phyloP scores from a whole-genome alignment of 768 basidiomycete species.

The Russula abietina region DNA sequence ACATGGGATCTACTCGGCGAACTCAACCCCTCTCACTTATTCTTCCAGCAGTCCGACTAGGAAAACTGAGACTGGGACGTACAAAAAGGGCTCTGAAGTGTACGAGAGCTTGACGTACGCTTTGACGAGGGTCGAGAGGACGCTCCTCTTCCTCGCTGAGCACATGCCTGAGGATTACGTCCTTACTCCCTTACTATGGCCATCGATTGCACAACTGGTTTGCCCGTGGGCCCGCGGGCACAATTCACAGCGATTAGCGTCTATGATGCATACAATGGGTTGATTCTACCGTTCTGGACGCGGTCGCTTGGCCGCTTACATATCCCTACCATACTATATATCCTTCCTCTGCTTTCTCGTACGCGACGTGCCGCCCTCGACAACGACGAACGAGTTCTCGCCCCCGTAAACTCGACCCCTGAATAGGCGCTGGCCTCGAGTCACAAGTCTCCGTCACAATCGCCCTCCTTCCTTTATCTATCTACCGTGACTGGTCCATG shows the following conservation, averaged over 20 bases:
- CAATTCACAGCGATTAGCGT: neutral
- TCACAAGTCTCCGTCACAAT: no score
- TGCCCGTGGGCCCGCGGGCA: constrained; percentile 1
- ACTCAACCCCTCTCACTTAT: constrained; percentile 3
- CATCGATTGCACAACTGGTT: neutral
- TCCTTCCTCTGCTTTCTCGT: no score
- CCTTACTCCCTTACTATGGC: constrained; percentile 1
- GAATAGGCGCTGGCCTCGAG: no score
- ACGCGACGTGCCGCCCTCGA: no score
- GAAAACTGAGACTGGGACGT: constrained; percentile 4
- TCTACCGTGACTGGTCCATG: no score
- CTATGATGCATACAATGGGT: constrained; percentile 2
- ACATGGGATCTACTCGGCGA: constrained; percentile 11
- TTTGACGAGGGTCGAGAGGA: constrained; percentile 2
- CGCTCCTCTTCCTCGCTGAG: constrained; percentile 4
- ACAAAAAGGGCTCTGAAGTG: neutral
- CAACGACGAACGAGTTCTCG: no score
- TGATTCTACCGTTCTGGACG: constrained; percentile 9
- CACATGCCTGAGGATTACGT: constrained; percentile 10
- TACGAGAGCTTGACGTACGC: constrained; percentile 3
- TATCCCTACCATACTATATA: no score
- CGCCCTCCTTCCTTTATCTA: no score
- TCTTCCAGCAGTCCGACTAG: constrained; percentile 13
- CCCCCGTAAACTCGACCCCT: no score
- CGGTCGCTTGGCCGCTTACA: no score